These are phyloP conservation scores for Kwoniella dendrophila DNA, from an alignment of 768 basidiomycete species.

Conservation along the genomic window DNA sequence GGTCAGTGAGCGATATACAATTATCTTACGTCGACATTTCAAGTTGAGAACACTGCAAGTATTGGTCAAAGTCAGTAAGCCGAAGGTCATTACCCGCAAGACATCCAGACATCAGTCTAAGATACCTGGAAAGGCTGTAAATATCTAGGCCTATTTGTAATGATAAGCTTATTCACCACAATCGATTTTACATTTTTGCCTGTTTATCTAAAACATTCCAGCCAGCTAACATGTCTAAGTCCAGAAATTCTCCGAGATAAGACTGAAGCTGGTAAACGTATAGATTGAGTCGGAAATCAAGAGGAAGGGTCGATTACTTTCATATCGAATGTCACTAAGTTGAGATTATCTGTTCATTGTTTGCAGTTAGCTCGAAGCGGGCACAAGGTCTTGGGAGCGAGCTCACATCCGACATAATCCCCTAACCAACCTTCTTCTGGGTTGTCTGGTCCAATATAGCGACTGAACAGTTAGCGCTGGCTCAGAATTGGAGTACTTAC, in stretches of 20 bases:
- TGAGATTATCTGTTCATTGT: constrained; percentile 18
- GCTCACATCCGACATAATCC: constrained; percentile 24
- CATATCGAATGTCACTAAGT: constrained; percentile 26
- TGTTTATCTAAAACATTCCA: not conserved
- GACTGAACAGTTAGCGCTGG: constrained; percentile 4
- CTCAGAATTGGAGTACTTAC: not conserved
- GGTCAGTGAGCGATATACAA: not conserved
- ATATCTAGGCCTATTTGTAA: not conserved
- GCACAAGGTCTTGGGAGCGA: not conserved
- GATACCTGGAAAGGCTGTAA: not conserved
- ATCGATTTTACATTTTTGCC: not conserved
- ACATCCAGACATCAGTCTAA: not conserved
- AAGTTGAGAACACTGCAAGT: not conserved
- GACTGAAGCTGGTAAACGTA: not conserved
- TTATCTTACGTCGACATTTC: not conserved
- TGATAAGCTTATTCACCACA: not conserved
- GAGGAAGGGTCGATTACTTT: constrained; percentile 4
- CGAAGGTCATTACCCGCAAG: not conserved
- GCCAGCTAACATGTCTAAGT: not conserved
- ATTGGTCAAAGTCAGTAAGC: not conserved
- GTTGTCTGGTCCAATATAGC: constrained; percentile 15
- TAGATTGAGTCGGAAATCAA: not conserved
- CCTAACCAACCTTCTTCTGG: constrained; percentile 16
- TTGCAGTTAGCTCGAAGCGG: not conserved
- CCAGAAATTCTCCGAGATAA: constrained; percentile 1